Evolutionary conservation across 1,284 basidiomycete species (phyloP).

Genomic region (Butyriboletus regius): DNA sequence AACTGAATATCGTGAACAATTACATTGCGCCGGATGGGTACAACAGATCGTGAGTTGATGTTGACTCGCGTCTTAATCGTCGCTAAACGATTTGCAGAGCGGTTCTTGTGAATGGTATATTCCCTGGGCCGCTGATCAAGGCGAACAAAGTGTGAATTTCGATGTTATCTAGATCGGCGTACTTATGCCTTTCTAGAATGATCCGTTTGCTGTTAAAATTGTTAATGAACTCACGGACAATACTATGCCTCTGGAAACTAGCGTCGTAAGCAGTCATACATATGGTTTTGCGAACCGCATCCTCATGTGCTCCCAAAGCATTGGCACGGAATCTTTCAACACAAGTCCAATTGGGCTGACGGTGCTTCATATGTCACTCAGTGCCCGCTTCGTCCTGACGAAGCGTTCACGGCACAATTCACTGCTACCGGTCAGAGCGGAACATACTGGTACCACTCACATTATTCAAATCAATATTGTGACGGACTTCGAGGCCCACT

Average conservation of each 20-base stretch:
- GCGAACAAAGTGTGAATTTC: slow-evolving; percentile 18
- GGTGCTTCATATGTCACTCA: slow-evolving; percentile 32
- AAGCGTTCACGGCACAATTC: slow-evolving; percentile 25
- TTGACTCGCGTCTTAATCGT: neutral
- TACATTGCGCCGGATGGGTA: slow-evolving; percentile 34
- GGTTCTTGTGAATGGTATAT: slow-evolving; percentile 23
- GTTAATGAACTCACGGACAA: slow-evolving; percentile 31
- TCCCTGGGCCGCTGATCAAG: slow-evolving; percentile 24
- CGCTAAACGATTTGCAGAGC: slow-evolving; percentile 14
- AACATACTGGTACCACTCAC: slow-evolving; percentile 35
- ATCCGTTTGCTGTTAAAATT: slow-evolving; percentile 23
- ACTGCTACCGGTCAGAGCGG: slow-evolving; percentile 19
- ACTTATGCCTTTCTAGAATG: slow-evolving; percentile 9
- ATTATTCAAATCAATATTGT: slow-evolving; percentile 34
- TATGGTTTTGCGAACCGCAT: neutral
- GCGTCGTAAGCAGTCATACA: slow-evolving; percentile 23
- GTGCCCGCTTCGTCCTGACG: slow-evolving; percentile 27
- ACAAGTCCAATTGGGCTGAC: slow-evolving; percentile 30
- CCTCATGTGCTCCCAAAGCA: slow-evolving; percentile 22
- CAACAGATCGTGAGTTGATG: slow-evolving; percentile 25
- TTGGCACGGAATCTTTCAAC: slow-evolving; percentile 32
- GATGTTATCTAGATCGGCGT: neutral
- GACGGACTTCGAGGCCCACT: slow-evolving; percentile 44
- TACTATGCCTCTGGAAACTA: slow-evolving; percentile 31
- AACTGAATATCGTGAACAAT: slow-evolving; percentile 23